These are phyloP conservation scores for Eimeria mitis DNA, from an alignment of 169 alveolate genomes.

Conservation along the genomic window DNA sequence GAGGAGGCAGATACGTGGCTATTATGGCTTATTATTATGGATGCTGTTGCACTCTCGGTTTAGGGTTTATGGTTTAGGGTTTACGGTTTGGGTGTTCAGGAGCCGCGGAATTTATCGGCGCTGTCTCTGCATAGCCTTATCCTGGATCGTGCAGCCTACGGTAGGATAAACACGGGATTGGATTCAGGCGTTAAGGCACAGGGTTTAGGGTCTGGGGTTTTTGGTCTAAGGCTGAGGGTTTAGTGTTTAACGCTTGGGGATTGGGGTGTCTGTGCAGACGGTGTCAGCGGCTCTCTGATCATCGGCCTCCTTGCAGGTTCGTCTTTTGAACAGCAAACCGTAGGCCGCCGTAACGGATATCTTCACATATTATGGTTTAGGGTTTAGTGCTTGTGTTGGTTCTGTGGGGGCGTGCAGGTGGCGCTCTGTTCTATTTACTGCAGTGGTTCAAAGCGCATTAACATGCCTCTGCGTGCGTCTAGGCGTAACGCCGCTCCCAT, in stretches of 20 bases:
- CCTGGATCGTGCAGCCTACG: conserved; percentile 83
- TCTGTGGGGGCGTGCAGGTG: conserved; percentile 27
- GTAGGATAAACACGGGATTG: conserved; percentile 9
- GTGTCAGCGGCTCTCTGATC: conserved; percentile 76
- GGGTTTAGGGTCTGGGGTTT: conserved; percentile 3
- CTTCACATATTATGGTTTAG: not conserved
- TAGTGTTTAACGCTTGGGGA: not conserved
- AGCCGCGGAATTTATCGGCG: conserved; percentile 84
- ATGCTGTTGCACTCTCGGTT: not conserved
- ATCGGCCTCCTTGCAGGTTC: conserved; percentile 79
- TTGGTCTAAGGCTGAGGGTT: not conserved
- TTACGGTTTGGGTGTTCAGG: conserved; percentile 73
- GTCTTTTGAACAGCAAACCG: not conserved
- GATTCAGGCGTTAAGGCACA: not conserved
- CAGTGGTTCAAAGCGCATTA: conserved; percentile 24
- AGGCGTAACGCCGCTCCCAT: not conserved
- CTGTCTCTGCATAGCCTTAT: conserved; percentile 82
- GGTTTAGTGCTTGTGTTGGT: conserved; percentile 20
- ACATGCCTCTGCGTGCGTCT: not conserved
- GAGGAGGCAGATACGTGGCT: not conserved
- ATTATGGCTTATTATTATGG: not conserved
- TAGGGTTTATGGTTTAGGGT: conserved; percentile 37
- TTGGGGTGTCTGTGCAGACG: conserved; percentile 64
- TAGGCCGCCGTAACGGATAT: not conserved
- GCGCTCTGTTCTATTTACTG: conserved; percentile 29